Base-by-base conservation (phyloP, 1,284 basidiomycete species). In the Microbotryomycetes sp. region DNA sequence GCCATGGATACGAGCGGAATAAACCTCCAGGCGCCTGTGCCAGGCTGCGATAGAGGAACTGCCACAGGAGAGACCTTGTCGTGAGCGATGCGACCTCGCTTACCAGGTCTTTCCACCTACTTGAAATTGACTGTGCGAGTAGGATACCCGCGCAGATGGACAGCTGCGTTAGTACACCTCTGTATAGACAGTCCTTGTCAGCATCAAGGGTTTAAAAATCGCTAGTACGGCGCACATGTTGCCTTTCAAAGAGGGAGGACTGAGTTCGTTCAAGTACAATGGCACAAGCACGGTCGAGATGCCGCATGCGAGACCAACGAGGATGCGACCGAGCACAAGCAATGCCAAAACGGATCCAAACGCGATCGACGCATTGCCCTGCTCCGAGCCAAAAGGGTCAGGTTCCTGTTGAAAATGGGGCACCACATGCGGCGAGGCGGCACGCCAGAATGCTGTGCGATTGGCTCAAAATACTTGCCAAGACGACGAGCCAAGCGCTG, bases 201-300 rank as follows among this genome's bases (percentile, higher is more conserved):
- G 45, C 51, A 16, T 9, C 6, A 0, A 2, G 6, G 1, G 9
- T 2, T 3, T 13, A 26, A n/a, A 4, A 23, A 21, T 26, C 5
- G 3, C 51, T 7, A 21, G 7, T n/a, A 21, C 35, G 41, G 26
- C 65, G 9, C 15, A 68, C 70, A 76, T 70, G 26, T 69, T 72
- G 4, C 76, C 76, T 3, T 71, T 65, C 7, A 76, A 60, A 2
- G 70, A 54, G 0, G 72, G 55, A 0, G 77, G 76, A 0, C 76
- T 72, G 15, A 78, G 70, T 46, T 75, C 75, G 47, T 70, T 70
- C 6, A 76, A 69, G 56, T 74, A 76, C 27, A 76, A 68, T 2
- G 76, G 76, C 0, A 76, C 76, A 18, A 76, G 61, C 4, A 76
- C 76, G 2, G 75, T 74, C 24, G 72, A 72, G 23, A 77, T 72